phyloP scores from a whole-genome alignment of 805 yeast species.

The Saturnispora gosingensis region DNA sequence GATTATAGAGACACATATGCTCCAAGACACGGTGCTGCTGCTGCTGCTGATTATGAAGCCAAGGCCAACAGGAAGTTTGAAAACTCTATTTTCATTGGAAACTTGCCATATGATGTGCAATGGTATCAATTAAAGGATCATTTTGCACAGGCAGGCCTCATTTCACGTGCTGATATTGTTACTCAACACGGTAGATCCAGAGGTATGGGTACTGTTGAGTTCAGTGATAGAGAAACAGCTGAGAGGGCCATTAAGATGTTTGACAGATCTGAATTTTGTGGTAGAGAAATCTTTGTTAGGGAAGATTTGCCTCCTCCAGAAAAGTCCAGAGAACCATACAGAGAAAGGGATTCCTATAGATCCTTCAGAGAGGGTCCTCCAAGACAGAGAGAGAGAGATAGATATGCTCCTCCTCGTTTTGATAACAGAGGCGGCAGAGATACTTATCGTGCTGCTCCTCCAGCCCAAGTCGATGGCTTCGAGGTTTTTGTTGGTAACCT shows the following conservation, averaged over 20 bases:
- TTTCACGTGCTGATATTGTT: slow-evolving; percentile 76
- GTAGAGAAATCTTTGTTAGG: slow-evolving; percentile 80
- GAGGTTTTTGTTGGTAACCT: slow-evolving; percentile 75
- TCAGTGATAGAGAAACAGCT: slow-evolving; percentile 54
- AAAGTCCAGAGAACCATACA: slow-evolving; percentile 23
- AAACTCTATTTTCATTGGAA: slow-evolving; percentile 66
- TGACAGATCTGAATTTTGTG: slow-evolving; percentile 55
- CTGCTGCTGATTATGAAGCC: slow-evolving; percentile 26
- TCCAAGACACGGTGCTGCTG: background rate
- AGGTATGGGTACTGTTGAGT: slow-evolving; percentile 91
- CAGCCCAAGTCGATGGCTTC: slow-evolving; percentile 24
- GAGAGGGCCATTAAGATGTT: slow-evolving; percentile 59
- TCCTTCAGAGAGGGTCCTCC: slow-evolving; percentile 10
- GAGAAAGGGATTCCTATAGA: slow-evolving; percentile 15
- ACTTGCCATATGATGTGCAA: slow-evolving; percentile 56
- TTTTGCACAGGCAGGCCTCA: slow-evolving; percentile 53
- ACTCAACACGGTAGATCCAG: slow-evolving; percentile 70
- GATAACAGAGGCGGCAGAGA: slow-evolving; percentile 14
- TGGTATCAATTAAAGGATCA: slow-evolving; percentile 50
- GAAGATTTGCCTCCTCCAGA: slow-evolving; percentile 82
- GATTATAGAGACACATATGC: slow-evolving; percentile 15
- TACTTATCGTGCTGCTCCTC: slow-evolving; percentile 12
- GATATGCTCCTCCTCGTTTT: slow-evolving; percentile 15
- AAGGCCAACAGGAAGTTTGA: slow-evolving; percentile 50
- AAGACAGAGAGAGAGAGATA: slow-evolving; percentile 22